A percentile compares a stretch with the other conserved stretches of the same genome.
Conservation (phyloP, 805 yeast genomes). For the Hanseniaspora thailandica region DNA sequence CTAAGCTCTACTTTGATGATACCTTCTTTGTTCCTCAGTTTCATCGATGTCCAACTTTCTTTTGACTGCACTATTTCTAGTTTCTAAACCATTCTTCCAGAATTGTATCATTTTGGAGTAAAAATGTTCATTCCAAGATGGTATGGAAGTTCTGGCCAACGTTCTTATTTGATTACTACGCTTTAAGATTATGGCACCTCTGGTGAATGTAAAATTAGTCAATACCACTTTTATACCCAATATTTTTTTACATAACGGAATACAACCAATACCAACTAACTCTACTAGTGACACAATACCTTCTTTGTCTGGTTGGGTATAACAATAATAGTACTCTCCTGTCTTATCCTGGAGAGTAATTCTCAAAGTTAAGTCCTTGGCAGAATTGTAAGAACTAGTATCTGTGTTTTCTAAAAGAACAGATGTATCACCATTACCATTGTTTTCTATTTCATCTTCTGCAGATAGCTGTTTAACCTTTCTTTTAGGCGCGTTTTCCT, state of each 20-base stretch:
- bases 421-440: conserved; percentile 5
- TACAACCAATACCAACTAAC: not conserved
- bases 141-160: not conserved
- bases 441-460: conserved; percentile 29
- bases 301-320: conserved; percentile 30
- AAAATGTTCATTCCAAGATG: conserved; percentile 31
- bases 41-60: not conserved
- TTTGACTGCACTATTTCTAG: not conserved
- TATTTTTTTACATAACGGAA: conserved; percentile 25
- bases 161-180: not conserved
- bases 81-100: conserved; percentile 22
- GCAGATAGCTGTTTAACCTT: conserved; percentile 41
- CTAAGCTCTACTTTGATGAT: conserved; percentile 7
- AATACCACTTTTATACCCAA: conserved; percentile 51
- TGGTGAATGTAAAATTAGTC: conserved; percentile 26
- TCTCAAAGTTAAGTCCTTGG: conserved; percentile 32
- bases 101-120: conserved; percentile 26
- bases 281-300: not conserved
- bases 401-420: not conserved
- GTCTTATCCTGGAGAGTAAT: conserved; percentile 44
- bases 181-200: conserved; percentile 28
- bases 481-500: conserved; percentile 18
- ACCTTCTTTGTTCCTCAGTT: conserved; percentile 17
- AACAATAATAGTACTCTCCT: conserved; percentile 44
- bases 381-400: conserved; percentile 1